These are phyloP conservation scores for Taiozyma onychis DNA, from an alignment of 1,139 yeast species.

Conservation along the genomic window DNA sequence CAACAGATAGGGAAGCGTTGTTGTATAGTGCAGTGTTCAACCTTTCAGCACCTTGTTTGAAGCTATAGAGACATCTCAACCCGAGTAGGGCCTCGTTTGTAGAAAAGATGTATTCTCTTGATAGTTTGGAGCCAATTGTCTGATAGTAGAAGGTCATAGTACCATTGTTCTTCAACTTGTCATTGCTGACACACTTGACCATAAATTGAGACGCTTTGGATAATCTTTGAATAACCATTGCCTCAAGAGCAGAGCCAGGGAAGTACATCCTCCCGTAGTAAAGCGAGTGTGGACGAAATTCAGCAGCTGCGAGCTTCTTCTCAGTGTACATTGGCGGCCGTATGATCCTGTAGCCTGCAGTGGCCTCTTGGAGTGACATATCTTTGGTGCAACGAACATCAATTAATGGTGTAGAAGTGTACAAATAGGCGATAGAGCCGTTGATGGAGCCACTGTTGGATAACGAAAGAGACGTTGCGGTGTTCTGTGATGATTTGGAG, in stretches of 20 bases:
- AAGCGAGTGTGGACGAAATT: constrained; percentile 28
- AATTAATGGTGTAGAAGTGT: constrained; percentile 55
- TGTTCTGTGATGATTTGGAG: constrained; percentile 63
- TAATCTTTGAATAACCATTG: constrained; percentile 71
- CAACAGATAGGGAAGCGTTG: constrained; percentile 52
- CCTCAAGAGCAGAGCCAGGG: constrained; percentile 85
- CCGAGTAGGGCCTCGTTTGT: constrained; percentile 89
- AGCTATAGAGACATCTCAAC: constrained; percentile 69
- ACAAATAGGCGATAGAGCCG: constrained; percentile 82
- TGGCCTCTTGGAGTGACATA: constrained; percentile 61
- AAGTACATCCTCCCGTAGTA: constrained; percentile 83
- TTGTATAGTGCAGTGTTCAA: constrained; percentile 33
- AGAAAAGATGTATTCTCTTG: constrained; percentile 79
- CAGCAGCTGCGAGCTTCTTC: constrained; percentile 9
- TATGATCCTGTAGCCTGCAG: constrained; percentile 69
- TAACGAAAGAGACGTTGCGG: constrained; percentile 72
- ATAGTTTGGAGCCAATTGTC: constrained; percentile 55
- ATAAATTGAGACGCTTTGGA: constrained; percentile 57
- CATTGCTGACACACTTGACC: constrained; percentile 71
- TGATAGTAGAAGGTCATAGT: constrained; percentile 70
- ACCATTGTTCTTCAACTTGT: constrained; percentile 50
- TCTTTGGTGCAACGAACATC: constrained; percentile 47
- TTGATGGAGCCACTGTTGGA: constrained; percentile 63
- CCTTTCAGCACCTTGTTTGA: constrained; percentile 40
- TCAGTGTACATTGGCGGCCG: constrained; percentile 33